Conservation (phyloP, 495 filamentous ascomycete genomes). For the Thermochaetoides thermophila region DNA sequence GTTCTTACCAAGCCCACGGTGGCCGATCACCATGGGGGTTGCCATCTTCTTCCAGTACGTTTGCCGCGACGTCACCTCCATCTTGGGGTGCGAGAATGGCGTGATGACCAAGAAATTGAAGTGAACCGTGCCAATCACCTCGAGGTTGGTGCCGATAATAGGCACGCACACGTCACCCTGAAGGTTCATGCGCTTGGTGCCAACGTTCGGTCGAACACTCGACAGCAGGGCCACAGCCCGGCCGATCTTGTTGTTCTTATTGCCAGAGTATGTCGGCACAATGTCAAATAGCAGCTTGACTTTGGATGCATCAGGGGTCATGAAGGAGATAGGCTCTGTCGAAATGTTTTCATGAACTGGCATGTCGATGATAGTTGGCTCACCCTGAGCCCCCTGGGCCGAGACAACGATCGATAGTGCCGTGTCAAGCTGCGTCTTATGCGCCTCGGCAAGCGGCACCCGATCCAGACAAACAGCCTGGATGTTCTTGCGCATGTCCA, state of each 20-base stretch:
- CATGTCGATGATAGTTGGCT: conserved; percentile 77
- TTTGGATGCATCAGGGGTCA: conserved; percentile 56
- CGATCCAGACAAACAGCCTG: conserved; percentile 77
- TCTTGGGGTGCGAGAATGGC: conserved; percentile 84
- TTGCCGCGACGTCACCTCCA: conserved; percentile 74
- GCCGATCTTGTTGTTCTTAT: conserved; percentile 74
- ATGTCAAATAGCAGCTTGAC: conserved; percentile 91
- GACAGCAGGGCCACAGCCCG: conserved; percentile 81
- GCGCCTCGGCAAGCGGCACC: conserved; percentile 73
- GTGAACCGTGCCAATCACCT: conserved; percentile 84
- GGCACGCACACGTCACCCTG: conserved; percentile 90
- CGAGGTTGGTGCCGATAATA: conserved; percentile 67
- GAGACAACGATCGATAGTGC: conserved; percentile 84
- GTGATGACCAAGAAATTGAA: conserved; percentile 96
- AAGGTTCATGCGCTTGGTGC: conserved; percentile 62
- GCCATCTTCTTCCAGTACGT: conserved; percentile 79
- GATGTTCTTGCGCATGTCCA: conserved; percentile 74
- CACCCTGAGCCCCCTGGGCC: conserved; percentile 73
- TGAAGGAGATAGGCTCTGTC: conserved; percentile 84
- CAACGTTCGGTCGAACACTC: conserved; percentile 66
- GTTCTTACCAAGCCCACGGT: conserved; percentile 91
- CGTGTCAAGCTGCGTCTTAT: conserved; percentile 85
- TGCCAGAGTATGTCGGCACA: conserved; percentile 92
- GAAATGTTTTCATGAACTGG: conserved; percentile 87
- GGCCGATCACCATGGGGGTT: conserved; percentile 79